These are phyloP conservation scores for Fusarium virguliforme DNA, from an alignment of 2,329 filamentous ascomycete species.

Conservation along the genomic window DNA sequence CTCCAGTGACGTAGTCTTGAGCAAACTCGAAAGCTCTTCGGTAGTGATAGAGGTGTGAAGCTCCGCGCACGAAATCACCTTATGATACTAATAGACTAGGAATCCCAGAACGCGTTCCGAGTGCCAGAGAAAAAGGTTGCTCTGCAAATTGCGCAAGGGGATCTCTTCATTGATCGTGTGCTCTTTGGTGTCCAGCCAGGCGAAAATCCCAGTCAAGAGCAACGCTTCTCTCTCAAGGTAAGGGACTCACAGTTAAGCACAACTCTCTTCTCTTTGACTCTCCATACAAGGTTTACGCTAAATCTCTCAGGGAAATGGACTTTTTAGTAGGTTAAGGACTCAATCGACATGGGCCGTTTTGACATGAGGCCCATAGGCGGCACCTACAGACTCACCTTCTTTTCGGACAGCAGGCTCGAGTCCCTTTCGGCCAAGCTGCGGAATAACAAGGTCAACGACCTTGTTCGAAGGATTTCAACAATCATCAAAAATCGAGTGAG, in stretches of 20 bases:
- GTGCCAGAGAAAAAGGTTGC: neutral
- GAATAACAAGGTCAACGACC: conserved; percentile 44
- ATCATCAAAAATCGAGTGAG: conserved; percentile 39
- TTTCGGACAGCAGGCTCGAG: conserved; percentile 43
- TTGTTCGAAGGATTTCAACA: conserved; percentile 40
- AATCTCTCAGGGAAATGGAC: conserved; percentile 40
- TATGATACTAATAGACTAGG: neutral
- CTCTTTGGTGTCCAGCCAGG: conserved; percentile 18
- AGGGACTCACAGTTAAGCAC: too few relatives aligned
- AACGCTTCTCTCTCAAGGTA: conserved; percentile 37
- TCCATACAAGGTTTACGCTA: neutral
- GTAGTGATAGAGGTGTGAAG: neutral
- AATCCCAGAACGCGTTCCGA: neutral
- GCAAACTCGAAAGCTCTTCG: neutral
- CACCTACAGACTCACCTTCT: conserved; percentile 45
- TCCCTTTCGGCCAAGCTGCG: conserved; percentile 40
- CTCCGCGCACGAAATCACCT: rapidly evolving
- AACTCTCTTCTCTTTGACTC: neutral
- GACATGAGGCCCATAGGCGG: conserved; percentile 30
- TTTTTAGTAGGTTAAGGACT: conserved; percentile 31
- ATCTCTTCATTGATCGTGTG: conserved; percentile 38
- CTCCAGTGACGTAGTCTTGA: rapidly evolving
- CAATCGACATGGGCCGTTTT: neutral
- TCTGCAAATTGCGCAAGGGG: neutral
- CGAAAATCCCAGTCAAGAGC: conserved; percentile 16